phyloP scores from a whole-genome alignment of 768 basidiomycete genomes.

The Termitomyces sp. region DNA sequence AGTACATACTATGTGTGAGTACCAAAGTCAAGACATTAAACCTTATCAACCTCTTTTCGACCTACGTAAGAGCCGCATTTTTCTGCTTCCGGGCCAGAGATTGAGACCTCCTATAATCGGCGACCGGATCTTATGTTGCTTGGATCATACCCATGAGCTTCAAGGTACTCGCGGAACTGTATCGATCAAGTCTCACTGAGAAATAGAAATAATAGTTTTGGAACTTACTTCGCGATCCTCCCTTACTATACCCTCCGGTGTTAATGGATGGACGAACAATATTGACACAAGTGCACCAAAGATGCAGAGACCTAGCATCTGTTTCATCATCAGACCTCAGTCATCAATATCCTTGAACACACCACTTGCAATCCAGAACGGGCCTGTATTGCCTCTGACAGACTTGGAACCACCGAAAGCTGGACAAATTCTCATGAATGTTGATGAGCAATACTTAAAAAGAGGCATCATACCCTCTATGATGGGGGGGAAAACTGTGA shows the following conservation, averaged over 20 bases:
- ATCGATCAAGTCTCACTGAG: not conserved
- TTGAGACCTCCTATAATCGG: not conserved
- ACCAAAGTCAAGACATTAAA: not conserved
- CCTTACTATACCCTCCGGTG: slow-evolving; percentile 4
- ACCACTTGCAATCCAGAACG: slow-evolving; percentile 29
- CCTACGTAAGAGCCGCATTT: not conserved
- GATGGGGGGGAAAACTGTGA: slow-evolving; percentile 58
- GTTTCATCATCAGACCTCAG: not conserved
- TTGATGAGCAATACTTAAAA: not conserved
- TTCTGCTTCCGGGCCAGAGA: not conserved
- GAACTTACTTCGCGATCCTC: slow-evolving; percentile 9
- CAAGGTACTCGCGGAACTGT: slow-evolving; percentile 16
- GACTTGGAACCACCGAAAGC: too few relatives aligned
- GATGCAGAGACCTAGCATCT: slow-evolving; percentile 4
- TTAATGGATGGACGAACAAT: slow-evolving; percentile 7
- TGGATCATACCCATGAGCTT: slow-evolving; percentile 14
- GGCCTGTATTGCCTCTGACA: too few relatives aligned
- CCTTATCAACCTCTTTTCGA: not conserved
- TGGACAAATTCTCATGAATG: not conserved
- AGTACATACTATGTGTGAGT: too few relatives aligned
- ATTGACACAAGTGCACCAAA: slow-evolving; percentile 5
- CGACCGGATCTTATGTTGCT: slow-evolving; percentile 10
- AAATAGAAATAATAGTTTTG: not conserved
- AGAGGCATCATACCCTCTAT: not conserved
- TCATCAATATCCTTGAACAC: not conserved